phyloP scores from a whole-genome alignment of 495 filamentous ascomycete species.

The Aspergillus haitiensis region DNA sequence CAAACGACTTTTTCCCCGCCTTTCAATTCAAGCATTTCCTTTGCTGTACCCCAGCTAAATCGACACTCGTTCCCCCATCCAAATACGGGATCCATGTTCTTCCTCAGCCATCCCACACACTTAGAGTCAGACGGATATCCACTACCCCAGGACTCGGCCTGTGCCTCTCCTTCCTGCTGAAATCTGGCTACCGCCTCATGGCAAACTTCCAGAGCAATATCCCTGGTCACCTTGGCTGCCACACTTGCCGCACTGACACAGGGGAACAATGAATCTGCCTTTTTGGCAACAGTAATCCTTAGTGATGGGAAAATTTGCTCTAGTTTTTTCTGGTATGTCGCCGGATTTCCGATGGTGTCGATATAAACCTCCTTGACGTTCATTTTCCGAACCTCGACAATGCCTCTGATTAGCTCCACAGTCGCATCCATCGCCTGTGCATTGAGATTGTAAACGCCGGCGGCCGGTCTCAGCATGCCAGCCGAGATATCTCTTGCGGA shows the following conservation, averaged over 20 bases:
- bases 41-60: constrained; percentile 94
- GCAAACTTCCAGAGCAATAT: constrained; percentile 78
- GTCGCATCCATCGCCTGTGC: constrained; percentile 98
- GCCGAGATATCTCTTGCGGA: constrained; percentile 82
- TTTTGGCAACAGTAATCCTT: constrained; percentile 87
- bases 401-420: constrained; percentile 73
- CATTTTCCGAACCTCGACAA: constrained; percentile 67
- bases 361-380: constrained; percentile 89
- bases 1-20: constrained; percentile 74
- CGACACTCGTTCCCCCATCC: constrained; percentile 92
- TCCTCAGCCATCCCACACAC: constrained; percentile 76
- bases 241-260: constrained; percentile 92
- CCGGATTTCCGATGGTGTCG: constrained; percentile 86
- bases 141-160: constrained; percentile 68
- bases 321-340: constrained; percentile 77
- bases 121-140: constrained; percentile 90
- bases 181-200: constrained; percentile 50
- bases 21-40: constrained; percentile 79
- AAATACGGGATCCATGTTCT: constrained; percentile 88
- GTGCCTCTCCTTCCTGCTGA: constrained; percentile 11
- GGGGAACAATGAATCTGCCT: constrained; percentile 91
- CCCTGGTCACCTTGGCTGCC: constrained; percentile 92
- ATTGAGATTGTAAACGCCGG: constrained; percentile 82
- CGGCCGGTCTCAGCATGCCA: constrained; percentile 69
- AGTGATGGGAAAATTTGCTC: constrained; percentile 79